Conservation (phyloP, 257 asterid species). For the Gentiana straminea region DNA sequence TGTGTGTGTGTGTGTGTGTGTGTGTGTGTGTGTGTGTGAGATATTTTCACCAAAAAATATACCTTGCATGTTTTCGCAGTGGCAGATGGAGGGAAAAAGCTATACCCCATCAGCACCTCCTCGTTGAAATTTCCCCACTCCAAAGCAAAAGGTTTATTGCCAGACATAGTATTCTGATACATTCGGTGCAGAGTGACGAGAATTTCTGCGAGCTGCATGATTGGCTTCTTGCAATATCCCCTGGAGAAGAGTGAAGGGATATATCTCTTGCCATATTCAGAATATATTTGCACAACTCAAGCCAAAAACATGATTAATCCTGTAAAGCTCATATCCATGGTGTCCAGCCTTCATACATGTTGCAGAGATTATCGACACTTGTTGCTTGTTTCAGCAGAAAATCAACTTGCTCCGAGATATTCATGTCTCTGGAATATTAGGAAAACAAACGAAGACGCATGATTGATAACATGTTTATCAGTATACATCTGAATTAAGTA, state of each 20-base stretch:
- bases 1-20: no score
- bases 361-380: conserved; percentile 83
- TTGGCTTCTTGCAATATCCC: conserved; percentile 3
- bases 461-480: conserved; percentile 4
- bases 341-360: conserved; percentile 99
- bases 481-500: conserved; percentile 6
- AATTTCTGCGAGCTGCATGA: background rate
- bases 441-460: background rate
- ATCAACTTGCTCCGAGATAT: conserved; percentile 83
- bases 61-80: no score
- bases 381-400: conserved; percentile 89
- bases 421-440: conserved; percentile 48
- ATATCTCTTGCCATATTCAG: conserved; percentile 7
- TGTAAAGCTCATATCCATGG: conserved; percentile 79
- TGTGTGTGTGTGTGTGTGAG: no score
- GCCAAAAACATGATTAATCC: conserved; percentile 9
- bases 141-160: background rate
- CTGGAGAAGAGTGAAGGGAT: background rate
- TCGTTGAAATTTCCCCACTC: background rate
- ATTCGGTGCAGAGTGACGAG: background rate
- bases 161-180: background rate
- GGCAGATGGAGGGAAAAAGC: background rate
- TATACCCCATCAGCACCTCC: background rate
- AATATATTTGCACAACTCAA: conserved; percentile 4
- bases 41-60: no score